Conservation (phyloP, 2,329 filamentous ascomycete genomes). For the Trichoderma guizhouense region DNA sequence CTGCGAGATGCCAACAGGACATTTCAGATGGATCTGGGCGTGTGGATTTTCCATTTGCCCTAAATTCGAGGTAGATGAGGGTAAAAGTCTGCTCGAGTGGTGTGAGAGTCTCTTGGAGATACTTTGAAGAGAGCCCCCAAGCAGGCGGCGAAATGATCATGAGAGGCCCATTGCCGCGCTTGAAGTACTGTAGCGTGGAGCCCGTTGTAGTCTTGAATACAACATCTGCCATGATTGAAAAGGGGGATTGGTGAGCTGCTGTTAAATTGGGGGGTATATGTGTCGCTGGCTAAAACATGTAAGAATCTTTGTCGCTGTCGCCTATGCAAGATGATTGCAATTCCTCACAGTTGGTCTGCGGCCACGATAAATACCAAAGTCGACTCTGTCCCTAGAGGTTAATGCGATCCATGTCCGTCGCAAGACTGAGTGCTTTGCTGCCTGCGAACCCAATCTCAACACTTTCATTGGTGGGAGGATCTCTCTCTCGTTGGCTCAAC, state of each 20-base stretch:
- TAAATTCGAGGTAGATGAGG: neutral
- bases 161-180: neutral
- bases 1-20: constrained; percentile 1
- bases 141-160: constrained; percentile 1
- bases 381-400: neutral
- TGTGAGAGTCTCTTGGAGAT: neutral
- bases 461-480: neutral
- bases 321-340: neutral
- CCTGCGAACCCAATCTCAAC: neutral
- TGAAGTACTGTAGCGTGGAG: neutral
- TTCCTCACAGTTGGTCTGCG: neutral
- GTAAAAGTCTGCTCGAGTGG: neutral
- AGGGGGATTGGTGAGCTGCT: neutral
- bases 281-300: neutral
- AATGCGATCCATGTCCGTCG: neutral
- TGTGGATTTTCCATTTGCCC: neutral
- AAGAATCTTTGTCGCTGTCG: neutral
- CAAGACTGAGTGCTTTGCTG: too few species aligned
- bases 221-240: neutral
- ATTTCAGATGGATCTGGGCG: neutral
- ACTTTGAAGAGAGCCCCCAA: neutral
- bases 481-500: neutral
- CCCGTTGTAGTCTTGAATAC: neutral
- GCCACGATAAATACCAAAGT: too few species aligned
- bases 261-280: neutral